Evolutionary conservation across 768 basidiomycete species (phyloP), one percentile per base, ranked within the genome.

Genomic region (Lactifluus volemus): DNA sequence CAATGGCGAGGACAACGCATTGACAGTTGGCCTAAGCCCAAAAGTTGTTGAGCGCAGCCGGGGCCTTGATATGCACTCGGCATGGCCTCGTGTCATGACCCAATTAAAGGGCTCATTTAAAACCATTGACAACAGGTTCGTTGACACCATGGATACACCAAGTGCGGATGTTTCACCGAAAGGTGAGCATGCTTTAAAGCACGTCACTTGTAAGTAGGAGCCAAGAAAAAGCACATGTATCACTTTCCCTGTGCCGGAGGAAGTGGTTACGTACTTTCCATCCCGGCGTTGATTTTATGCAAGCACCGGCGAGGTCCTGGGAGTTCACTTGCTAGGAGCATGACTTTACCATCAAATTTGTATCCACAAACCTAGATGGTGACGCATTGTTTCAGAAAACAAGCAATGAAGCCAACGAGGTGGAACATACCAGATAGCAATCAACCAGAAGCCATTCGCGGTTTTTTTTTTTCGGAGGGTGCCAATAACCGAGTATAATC

Each of bases 121-220:
- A 51, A 61, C 51, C 47, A 53, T 41, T 53, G 55, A 52, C 56
- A 47, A 55, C 30, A 56, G 41, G 60, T 41, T 14, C 44, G 5
- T 34, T 2, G 45, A 36, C 17, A 42, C 14, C 9, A 49, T 39
- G 51, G 10, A 17, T 30, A 62, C 38, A 32, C 45, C 45, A 45
- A 17, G 34, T 30, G 11, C n/a, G 25, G 29, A 48, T 5, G 9
- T 48, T 41, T 47, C 53, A 34, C 25, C 8, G 47, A 25, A 49
- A 8, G 25, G 39, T 19, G 29, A 49, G 53, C 47, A 58, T 55
- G 38, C 19, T 10, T 38, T 29, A 53, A 36, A 44, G 38, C 25
- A 45, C 38, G 49, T n/a, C 49, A 52, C 36, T 38, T 38, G 56
- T 51, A n/a, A 32, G 11, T 34, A 51, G 56, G 38, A n/a, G 29